phyloP scores from a whole-genome alignment of 2,329 filamentous ascomycete genomes.

The Apiospora koreana region DNA sequence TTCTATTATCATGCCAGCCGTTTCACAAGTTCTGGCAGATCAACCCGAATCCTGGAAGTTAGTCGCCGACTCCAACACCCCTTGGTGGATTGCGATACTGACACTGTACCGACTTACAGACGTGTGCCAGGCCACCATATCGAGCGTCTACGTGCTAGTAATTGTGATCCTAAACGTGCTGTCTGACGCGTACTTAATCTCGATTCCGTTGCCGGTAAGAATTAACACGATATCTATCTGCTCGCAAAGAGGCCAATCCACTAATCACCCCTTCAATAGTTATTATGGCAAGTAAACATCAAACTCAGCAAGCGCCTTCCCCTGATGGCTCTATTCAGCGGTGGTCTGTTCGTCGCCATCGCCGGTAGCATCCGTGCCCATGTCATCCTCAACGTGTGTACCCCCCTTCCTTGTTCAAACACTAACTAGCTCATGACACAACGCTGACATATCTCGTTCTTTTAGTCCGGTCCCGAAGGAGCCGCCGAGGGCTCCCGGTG shows the following conservation, averaged over 20 bases:
- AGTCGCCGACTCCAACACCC: conserved; percentile 18
- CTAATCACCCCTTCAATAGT: conserved; percentile 26
- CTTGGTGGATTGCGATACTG: background rate
- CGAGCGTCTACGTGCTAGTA: conserved; percentile 42
- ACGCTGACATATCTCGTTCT: background rate
- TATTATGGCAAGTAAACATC: conserved; percentile 47
- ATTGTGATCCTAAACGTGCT: conserved; percentile 43
- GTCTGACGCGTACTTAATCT: conserved; percentile 48
- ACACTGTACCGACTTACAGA: conserved; percentile 24
- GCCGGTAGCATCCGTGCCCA: conserved; percentile 48
- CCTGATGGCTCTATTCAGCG: conserved; percentile 48
- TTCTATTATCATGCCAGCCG: conserved; percentile 47
- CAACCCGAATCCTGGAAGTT: conserved; percentile 46
- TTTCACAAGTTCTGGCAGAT: conserved; percentile 52
- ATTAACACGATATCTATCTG: background rate
- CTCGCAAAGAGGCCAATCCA: background rate
- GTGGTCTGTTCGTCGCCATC: conserved; percentile 49
- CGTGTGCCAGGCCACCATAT: conserved; percentile 44
- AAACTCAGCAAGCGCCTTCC: conserved; percentile 39
- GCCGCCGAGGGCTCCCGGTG: conserved; percentile 27
- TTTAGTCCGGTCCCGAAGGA: conserved; percentile 21
- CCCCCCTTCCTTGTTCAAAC: background rate
- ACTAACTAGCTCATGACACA: no score
- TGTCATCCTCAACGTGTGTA: conserved; percentile 38
- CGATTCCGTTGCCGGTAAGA: conserved; percentile 45